These are phyloP conservation scores for Aureobasidium sp. DNA, from an alignment of 2,329 filamentous ascomycete genomes.

Conservation along the genomic window DNA sequence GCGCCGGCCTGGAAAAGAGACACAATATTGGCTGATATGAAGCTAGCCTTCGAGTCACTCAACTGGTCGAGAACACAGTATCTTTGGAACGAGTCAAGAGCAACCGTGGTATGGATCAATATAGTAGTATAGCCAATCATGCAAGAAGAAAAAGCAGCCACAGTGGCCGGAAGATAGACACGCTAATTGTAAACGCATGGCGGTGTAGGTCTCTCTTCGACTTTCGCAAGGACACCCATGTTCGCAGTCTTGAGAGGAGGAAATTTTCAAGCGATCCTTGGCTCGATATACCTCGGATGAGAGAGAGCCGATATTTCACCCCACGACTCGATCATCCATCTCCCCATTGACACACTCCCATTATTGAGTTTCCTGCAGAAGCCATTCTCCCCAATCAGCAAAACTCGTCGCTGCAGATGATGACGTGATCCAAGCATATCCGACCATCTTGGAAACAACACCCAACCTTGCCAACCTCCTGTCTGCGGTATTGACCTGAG, in stretches of 20 bases:
- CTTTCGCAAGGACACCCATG: conserved; percentile 30
- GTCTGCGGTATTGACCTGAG: too few species aligned
- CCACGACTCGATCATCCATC: too few species aligned
- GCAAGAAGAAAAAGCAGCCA: conserved; percentile 50
- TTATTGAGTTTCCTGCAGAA: too few species aligned
- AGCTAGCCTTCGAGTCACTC: conserved; percentile 40
- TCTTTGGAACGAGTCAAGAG: conserved; percentile 57
- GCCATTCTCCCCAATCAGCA: too few species aligned
- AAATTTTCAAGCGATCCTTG: too few species aligned
- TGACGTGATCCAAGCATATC: too few species aligned
- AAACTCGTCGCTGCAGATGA: too few species aligned
- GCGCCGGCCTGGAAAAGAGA: conserved; percentile 75
- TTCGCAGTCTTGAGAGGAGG: conserved; percentile 15
- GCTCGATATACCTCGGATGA: too few species aligned
- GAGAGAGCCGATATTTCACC: too few species aligned
- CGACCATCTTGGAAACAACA: too few species aligned
- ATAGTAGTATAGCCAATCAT: conserved; percentile 61
- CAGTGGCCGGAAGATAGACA: conserved; percentile 46
- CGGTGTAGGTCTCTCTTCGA: conserved; percentile 44
- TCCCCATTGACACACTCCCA: too few species aligned
- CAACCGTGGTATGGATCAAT: conserved; percentile 71
- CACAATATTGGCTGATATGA: conserved; percentile 67
- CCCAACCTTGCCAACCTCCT: too few species aligned
- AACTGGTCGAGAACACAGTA: conserved; percentile 59
- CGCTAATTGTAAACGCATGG: conserved; percentile 53